Base-by-base conservation (phyloP, 257 asterid genomes). In the Nicotiana obtusifolia region DNA sequence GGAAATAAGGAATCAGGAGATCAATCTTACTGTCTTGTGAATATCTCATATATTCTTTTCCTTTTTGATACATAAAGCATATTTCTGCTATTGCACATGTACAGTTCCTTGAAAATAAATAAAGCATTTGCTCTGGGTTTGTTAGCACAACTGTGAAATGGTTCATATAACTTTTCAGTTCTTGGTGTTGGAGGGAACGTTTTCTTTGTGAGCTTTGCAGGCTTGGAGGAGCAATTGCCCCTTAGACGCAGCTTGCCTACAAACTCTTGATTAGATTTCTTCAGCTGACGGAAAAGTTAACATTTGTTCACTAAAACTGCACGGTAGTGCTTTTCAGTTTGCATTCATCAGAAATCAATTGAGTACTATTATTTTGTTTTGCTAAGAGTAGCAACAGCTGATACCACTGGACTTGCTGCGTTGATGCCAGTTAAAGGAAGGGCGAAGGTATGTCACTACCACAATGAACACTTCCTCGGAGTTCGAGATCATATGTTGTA, bases 1-100 rank as follows among this genome's bases (percentile, higher is more conserved):
- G 67, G 69, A 66, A 78, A 89, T 86, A 83, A 86, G 85, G 78
- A 86, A 76, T 78, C 88, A 80, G 86, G 88, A 85, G 86, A 89
- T 81, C 77, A 10, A 60, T 73, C 52, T 62, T 61, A 68, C 88
- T 81, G 69, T 83, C 86, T 85, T 88, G 91, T 93, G 87, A 60
- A 84, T 89, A 87, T 75, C 84, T 47, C 62, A 75, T 75, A n/a
- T 83, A 11, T 56, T 22, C 44, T 83, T 84, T 81, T 68, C 76
- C 81, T 82, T 82, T 79, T 80, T 78, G 81, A 62, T 80, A 64
- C 83, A 49, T 67, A 24, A 73, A 49, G 79, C 17, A 66, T 68
- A 54, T 5, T 86, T 83, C 77, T 81, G 84, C 82, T 76, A 0
- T 59, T 64, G 86, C 88, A 83, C 77, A 85, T 89, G 91, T 86